Percentiles rank a stretch among this genome's conserved stretches.
These are phyloP conservation scores for Moniliella sp. DNA, from an alignment of 1,284 basidiomycete species.

Conservation along the genomic window DNA sequence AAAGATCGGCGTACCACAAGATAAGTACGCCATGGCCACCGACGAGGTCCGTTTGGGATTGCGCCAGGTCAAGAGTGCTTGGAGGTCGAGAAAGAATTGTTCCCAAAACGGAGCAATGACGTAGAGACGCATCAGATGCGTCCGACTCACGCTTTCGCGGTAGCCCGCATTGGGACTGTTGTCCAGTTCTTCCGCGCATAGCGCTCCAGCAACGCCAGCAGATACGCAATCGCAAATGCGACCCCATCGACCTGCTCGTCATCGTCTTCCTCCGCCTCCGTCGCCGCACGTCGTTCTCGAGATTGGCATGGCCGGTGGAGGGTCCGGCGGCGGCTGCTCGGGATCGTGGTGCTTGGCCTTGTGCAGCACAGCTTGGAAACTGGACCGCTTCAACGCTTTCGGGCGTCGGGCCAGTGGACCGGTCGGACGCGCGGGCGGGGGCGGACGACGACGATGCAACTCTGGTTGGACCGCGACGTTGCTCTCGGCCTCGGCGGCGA, in stretches of 20 bases:
- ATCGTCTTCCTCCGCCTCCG: conserved; percentile 1
- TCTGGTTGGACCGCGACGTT: no score
- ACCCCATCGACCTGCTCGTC: conserved; percentile 24
- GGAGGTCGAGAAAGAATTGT: conserved; percentile 10
- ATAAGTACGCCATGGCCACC: conserved; percentile 30
- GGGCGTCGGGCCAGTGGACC: no score
- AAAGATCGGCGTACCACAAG: conserved; percentile 29
- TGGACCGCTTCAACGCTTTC: no score
- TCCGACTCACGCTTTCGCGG: conserved; percentile 23
- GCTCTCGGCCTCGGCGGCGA: neutral
- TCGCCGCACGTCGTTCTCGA: no score
- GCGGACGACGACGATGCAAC: no score
- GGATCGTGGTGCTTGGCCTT: no score
- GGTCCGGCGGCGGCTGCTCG: no score
- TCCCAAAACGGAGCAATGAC: conserved; percentile 33
- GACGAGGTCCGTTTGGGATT: conserved; percentile 10
- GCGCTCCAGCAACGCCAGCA: conserved; percentile 22
- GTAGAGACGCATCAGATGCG: conserved; percentile 29
- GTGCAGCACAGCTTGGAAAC: no score
- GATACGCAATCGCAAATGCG: conserved; percentile 27
- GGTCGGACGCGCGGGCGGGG: no score
- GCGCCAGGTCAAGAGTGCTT: conserved; percentile 11
- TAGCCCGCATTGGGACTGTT: conserved; percentile 21
- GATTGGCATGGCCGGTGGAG: no score
- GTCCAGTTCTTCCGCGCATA: conserved; percentile 29